Evolutionary conservation across 2,329 filamentous ascomycete species (phyloP), one percentile per base, ranked within the genome.

Genomic region (Penicillium sp.): DNA sequence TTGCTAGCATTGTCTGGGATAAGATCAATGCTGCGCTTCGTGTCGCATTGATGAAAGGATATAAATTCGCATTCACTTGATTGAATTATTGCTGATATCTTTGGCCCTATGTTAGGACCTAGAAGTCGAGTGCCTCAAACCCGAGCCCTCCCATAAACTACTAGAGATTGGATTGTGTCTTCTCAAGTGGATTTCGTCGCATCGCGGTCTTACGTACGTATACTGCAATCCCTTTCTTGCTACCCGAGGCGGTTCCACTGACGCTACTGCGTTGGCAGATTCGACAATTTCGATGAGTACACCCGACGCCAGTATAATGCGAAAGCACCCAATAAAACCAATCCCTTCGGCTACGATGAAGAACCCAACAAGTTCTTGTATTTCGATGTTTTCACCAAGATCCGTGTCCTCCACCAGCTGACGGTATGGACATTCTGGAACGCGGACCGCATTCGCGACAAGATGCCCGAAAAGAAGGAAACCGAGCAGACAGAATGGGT

Each of bases 181-280:
- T 19, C 81, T 97, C 52, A 96, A 96, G 77, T 89, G 86, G 65
- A 84, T 96, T 43, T 96, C 93, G 29, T 95, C 90, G 53, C 89
- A 96, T 73, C 85, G 90, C 56, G 90, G 90, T 56, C 75, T 97
- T 42, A 94, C 85, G 89, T 95, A 80, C 58, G 87, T 77, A 54
- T 3, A 26, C 34, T 37, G 10, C 19, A 22, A 22, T 17, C 22
- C 15, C 1, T 35, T 10, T 40, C 31, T 40, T 19, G 17, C n/a
- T 19, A 47, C 26, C 29, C 13, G 19, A 2, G 5, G n/a, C 21
- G 15, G 3, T 37, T 43, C 46, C 29, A 44, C 50, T 59, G 21
- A 55, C 44, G n/a, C 21, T 28, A 15, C 15, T 37, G 39, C 43
- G 19, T 34, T 41, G 44, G 43, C 60, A 96, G 90, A 1, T 80